Evolutionary conservation across 2,329 filamentous ascomycete genomes (phyloP), one percentile per base, ranked within the genome.

Genomic region (Penicillium sclerotigenum): DNA sequence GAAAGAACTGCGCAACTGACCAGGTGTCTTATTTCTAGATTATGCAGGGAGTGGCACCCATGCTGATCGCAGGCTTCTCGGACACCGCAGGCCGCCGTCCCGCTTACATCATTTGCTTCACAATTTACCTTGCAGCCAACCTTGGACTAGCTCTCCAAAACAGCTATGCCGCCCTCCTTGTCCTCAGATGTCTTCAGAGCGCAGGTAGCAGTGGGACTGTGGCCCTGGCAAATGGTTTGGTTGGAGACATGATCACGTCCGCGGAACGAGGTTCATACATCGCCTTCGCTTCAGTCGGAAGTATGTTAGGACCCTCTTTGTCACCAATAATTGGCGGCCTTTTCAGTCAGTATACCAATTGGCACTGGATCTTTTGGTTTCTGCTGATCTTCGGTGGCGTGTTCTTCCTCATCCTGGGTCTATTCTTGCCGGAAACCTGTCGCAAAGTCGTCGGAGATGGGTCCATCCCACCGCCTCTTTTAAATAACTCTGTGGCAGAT

Each of bases 191-290:
- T 45, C 31, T 65, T 1, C 63, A 65, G 34, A 63, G 60, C 29
- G 62, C 62, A 9, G 62, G 62, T 2, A 63, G 60, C 28, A 64
- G 62, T 26, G 59, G 58, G 0, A 87, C 87, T 0, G 78, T 90
- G 16, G 87, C 88, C 0, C 76, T 93, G 2, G 85, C 84, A 0
- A 88, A 83, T 58, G 89, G 86, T 5, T 83, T 91, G 16, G 83
- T 91, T 2, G 62, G 54, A 20, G 62, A 64, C 18, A 56, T 62
- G 52, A 50, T 63, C 47, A 84, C 86, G 0, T 85, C 82, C 47
- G 79, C 82, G 0, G 87, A 91, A 71, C 78, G 87, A 65, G 90
- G 89, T 10, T 82, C 81, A 14, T 64, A 64, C 37, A 61, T 64
- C 24, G 62, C 60, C 9, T 63, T 61, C 41, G 60, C 60, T 10